Evolutionary conservation across 176 grass and related monocot genomes (phyloP), one percentile per base, ranked within the genome.

Genomic region (Lolium perenne): DNA sequence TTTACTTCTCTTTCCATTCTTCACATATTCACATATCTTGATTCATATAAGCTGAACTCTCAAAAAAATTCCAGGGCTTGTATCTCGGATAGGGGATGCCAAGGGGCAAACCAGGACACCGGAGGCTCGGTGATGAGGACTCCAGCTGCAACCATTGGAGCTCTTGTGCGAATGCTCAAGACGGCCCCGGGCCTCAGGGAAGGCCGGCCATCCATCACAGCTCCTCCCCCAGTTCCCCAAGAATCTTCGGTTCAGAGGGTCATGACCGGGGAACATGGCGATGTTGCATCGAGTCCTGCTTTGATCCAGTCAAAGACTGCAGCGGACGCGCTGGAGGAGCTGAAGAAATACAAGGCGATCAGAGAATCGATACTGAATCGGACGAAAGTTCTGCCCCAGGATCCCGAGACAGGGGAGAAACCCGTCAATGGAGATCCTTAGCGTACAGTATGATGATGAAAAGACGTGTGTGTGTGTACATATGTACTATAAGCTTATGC

Each of bases 91-190:
- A 85, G 80, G 49, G 87, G 83, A 10, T 61, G 58, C 43, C 86
- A 58, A 72, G 62, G 18, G 25, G 10, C 12, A 18, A 79, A 77
- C 38, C 48, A 38, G 46, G 89, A 94, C 23, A 8, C 38, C 22
- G 83, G 62, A 50, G 83, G 79, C 38, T 79, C 65, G 20, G 57
- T 60, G 29, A 77, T 35, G 8, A 90, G 89, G 38, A 91, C 88
- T 85, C 56, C 89, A 16, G 87, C 81, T 89, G 95, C 93, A 77
- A 77, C 86, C 65, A 87, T 98, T 21, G 91, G 91, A 79, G 82
- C 70, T 80, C 87, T 98, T 35, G 41, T 95, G 41, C 88, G 32
- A 76, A 89, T 94, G 85, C 88, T 98, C 23, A 87, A 92, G 86
- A 79, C 63, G n/a, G 91, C 95, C 2, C 71, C 87, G 10, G 66